Evolutionary conservation across 2,329 filamentous ascomycete genomes (phyloP).

Genomic region (Diaporthe sp.): DNA sequence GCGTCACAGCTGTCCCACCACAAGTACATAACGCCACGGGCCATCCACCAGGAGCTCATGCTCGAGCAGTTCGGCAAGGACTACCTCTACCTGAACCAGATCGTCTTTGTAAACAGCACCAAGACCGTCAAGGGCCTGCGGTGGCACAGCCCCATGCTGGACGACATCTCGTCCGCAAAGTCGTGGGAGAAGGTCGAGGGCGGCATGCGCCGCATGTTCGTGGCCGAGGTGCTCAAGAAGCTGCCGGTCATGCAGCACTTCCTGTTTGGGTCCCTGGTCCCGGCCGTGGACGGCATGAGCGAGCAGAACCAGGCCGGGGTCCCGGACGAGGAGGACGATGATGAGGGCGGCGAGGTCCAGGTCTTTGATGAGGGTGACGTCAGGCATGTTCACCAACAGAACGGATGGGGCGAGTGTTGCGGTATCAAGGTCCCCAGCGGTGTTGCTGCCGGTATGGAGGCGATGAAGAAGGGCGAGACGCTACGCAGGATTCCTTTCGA

Average conservation of each 20-base stretch:
- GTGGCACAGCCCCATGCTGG: slow-evolving; percentile 98
- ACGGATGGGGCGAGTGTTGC: slow-evolving; percentile 94
- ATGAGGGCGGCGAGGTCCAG: slow-evolving; percentile 69
- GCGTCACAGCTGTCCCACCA: slow-evolving; percentile 91
- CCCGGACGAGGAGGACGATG: slow-evolving; percentile 61
- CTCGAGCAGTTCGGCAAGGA: slow-evolving; percentile 88
- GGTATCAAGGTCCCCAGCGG: slow-evolving; percentile 98
- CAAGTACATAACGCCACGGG: slow-evolving; percentile 81
- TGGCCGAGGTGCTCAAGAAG: slow-evolving; percentile 92
- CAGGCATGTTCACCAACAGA: slow-evolving; percentile 79
- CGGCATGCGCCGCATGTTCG: slow-evolving; percentile 97
- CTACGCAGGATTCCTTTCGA: slow-evolving; percentile 87
- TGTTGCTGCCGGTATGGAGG: slow-evolving; percentile 89
- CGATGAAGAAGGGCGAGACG: slow-evolving; percentile 78
- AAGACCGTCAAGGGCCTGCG: slow-evolving; percentile 95
- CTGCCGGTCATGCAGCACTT: slow-evolving; percentile 99
- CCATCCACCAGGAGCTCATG: slow-evolving; percentile 88
- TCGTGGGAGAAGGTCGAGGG: slow-evolving; percentile 93
- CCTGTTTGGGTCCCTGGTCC: slow-evolving; percentile 88
- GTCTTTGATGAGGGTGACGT: slow-evolving; percentile 75
- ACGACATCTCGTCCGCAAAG: slow-evolving; percentile 93
- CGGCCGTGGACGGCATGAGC: slow-evolving; percentile 86
- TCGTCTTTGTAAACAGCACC: slow-evolving; percentile 93
- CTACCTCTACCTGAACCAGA: slow-evolving; percentile 92
- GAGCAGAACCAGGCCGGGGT: slow-evolving; percentile 67